phyloP scores from a whole-genome alignment of 2,329 filamentous ascomycete species.

The Pseudogymnoascus destructans region DNA sequence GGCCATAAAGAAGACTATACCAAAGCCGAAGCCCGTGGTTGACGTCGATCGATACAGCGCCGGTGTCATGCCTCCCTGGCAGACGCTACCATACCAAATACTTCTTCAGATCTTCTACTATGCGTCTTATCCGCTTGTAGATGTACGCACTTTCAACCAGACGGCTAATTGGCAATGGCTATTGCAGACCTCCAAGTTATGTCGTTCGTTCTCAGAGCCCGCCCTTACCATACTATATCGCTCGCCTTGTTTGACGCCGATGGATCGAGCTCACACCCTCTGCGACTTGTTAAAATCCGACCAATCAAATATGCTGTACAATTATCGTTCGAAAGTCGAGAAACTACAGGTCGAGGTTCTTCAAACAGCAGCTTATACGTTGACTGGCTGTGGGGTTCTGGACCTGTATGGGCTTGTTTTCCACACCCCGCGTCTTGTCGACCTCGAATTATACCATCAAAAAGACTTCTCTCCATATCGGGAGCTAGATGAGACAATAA shows the following conservation, averaged over 20 bases:
- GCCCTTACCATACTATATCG: constrained; percentile 61
- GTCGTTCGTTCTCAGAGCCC: constrained; percentile 54
- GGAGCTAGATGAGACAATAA: constrained; percentile 39
- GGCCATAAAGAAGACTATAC: neutral
- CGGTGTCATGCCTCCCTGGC: constrained; percentile 40
- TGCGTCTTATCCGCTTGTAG: constrained; percentile 46
- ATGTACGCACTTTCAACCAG: constrained; percentile 32
- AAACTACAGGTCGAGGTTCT: constrained; percentile 56
- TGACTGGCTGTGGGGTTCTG: constrained; percentile 39
- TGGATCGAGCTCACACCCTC: constrained; percentile 35
- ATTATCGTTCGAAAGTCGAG: constrained; percentile 61
- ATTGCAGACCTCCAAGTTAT: constrained; percentile 46
- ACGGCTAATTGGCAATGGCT: constrained; percentile 46
- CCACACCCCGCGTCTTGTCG: constrained; percentile 51
- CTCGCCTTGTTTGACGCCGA: constrained; percentile 48
- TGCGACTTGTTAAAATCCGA: constrained; percentile 6
- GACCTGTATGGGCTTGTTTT: constrained; percentile 46
- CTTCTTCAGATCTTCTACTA: constrained; percentile 57
- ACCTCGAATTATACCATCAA: constrained; percentile 59
- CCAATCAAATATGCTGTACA: constrained; percentile 27
- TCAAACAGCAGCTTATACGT: constrained; percentile 39
- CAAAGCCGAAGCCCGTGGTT: neutral
- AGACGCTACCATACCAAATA: constrained; percentile 52
- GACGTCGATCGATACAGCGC: constrained; percentile 7
- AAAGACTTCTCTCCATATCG: constrained; percentile 57